These are phyloP conservation scores for Malassezia psittaci DNA, from an alignment of 1,284 basidiomycete genomes.

Conservation along the genomic window DNA sequence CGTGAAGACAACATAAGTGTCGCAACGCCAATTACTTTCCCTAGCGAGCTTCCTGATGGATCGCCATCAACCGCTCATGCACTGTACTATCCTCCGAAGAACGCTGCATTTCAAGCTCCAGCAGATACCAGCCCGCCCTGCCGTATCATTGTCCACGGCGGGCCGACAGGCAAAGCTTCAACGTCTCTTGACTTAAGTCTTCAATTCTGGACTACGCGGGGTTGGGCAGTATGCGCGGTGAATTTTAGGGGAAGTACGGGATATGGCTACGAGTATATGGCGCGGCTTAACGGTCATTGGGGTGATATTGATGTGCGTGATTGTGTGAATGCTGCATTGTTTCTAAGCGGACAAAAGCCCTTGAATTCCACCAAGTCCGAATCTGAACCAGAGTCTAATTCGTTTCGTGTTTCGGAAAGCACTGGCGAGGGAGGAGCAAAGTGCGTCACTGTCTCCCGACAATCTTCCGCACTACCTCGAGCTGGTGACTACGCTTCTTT, in stretches of 20 bases:
- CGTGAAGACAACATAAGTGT: conserved; percentile 18
- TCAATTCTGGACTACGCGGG: conserved; percentile 51
- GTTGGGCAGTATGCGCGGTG: conserved; percentile 55
- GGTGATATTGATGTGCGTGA: conserved; percentile 61
- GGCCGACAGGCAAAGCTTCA: conserved; percentile 54
- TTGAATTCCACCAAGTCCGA: too few species aligned
- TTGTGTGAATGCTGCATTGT: conserved; percentile 54
- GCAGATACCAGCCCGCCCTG: conserved; percentile 58
- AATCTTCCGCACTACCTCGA: too few species aligned
- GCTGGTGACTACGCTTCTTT: too few species aligned
- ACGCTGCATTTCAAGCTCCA: conserved; percentile 54
- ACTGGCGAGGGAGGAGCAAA: too few species aligned
- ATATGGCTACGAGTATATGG: conserved; percentile 50
- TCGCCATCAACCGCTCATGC: conserved; percentile 49
- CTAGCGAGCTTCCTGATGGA: conserved; percentile 30
- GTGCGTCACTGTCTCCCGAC: too few species aligned
- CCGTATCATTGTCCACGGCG: conserved; percentile 59
- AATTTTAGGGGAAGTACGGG: conserved; percentile 63
- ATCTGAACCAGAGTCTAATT: too few species aligned
- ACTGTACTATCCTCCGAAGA: conserved; percentile 58
- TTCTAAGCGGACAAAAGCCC: conserved; percentile 48
- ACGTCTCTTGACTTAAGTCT: conserved; percentile 53
- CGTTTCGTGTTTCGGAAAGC: too few species aligned
- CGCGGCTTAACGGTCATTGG: conserved; percentile 58
- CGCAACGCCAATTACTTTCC: conserved; percentile 29